phyloP scores from a whole-genome alignment of 2,329 filamentous ascomycete genomes.

The Hypomyces perniciosus region DNA sequence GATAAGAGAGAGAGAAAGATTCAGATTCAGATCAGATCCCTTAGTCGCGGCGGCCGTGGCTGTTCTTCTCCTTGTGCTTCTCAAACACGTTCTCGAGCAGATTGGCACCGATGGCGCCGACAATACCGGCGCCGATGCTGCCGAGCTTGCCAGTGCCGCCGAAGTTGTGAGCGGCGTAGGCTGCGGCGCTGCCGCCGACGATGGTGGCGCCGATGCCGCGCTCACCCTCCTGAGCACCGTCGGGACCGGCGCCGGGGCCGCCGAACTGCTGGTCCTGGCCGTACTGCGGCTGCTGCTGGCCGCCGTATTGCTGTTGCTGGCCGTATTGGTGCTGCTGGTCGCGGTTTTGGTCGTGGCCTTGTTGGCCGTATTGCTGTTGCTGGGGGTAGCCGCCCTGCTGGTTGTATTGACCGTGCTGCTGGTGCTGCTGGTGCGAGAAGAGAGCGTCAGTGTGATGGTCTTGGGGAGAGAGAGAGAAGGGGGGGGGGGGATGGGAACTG shows the following conservation, averaged over 20 bases:
- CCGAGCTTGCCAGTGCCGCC: slow-evolving; percentile 44
- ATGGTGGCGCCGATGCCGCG: slow-evolving; percentile 51
- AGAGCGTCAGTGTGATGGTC: slow-evolving; percentile 15
- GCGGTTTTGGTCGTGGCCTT: slow-evolving; percentile 11
- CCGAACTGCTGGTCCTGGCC: slow-evolving; percentile 12
- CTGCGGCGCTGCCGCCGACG: slow-evolving; percentile 47
- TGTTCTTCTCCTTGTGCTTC: slow-evolving; percentile 16
- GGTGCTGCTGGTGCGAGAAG: not conserved
- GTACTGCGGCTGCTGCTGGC: slow-evolving; percentile 18
- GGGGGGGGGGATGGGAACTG: too few relatives aligned
- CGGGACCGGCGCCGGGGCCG: slow-evolving; percentile 18
- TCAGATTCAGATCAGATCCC: not conserved
- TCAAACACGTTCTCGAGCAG: slow-evolving; percentile 38
- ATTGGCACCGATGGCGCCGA: slow-evolving; percentile 51
- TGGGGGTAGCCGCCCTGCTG: slow-evolving; percentile 18
- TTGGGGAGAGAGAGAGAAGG: slow-evolving; percentile 14
- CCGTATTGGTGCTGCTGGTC: slow-evolving; percentile 19
- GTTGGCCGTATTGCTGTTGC: slow-evolving; percentile 18
- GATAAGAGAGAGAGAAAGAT: not conserved
- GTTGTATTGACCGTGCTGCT: slow-evolving; percentile 14
- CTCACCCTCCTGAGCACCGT: slow-evolving; percentile 34
- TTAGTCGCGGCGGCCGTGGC: not conserved
- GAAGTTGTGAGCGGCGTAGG: slow-evolving; percentile 47
- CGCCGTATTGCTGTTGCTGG: slow-evolving; percentile 15
- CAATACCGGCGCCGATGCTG: slow-evolving; percentile 44